Evolutionary conservation across 2,329 filamentous ascomycete genomes (phyloP), one percentile per base, ranked within the genome.

Genomic region (Thermothelomyces thermophilus): DNA sequence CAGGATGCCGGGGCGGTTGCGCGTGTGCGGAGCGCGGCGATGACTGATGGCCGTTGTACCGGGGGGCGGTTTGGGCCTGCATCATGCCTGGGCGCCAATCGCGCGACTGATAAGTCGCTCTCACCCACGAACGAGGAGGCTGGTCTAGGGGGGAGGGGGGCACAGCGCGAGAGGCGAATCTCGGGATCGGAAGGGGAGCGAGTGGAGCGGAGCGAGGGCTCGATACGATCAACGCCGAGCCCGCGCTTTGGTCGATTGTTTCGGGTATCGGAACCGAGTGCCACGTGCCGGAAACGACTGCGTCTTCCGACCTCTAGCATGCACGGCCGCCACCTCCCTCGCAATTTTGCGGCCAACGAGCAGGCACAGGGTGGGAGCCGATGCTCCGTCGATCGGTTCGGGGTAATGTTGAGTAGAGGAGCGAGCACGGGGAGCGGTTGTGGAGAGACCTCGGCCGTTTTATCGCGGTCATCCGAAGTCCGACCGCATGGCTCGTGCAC

Each of bases 361-460:
- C 35, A 41, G 34, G 30, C 19, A 33, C 37, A 35, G 51, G n/a
- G 35, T 16, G 20, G 41, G 24, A 20, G 41, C 43, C 42, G 24
- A 37, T 37, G 9, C 22, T 24, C 33, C 42, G 43, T 40, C 19
- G 45, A 46, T 19, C 46, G 48, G 60, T 63, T 73, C 70, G 68
- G 71, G 70, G 62, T 71, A 72, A 73, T 73, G 69, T 66, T 73
- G 68, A 63, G 66, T 62, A 68, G 68, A 70, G 60, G 58, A 63
- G 58, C 60, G 58, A 62, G 16, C 54, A 46, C 19, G 22, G n/a
- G 35, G 17, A 26, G 8, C 26, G 9, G 17, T 41, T 34, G 57
- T 50, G 45, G 51, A 47, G 53, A 55, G 53, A 20, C 41, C 36
- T 48, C 41, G 48, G 42, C 24, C 49, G 40, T 54, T 57, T 54